Base-by-base conservation (phyloP, 805 yeast genomes). In the Zygoascus bituminiphila region DNA sequence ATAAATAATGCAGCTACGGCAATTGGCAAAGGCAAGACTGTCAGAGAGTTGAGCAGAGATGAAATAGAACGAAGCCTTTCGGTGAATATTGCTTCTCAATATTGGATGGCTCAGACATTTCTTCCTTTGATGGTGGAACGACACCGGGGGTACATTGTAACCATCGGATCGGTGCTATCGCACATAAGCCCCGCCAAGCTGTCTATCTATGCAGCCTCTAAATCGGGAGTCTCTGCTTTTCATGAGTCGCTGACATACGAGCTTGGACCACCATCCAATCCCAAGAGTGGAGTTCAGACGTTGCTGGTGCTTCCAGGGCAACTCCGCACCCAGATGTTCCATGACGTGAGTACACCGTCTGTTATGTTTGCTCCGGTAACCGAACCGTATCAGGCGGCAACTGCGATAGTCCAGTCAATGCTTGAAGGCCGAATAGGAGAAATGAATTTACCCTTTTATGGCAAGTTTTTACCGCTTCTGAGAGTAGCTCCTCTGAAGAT, bases 291-390 rank as follows among this genome's bases (percentile, higher is more conserved):
- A 2, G 60, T 72, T 31, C 81, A 81, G 55, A 82, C 95, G 0
- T 66, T 91, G 48, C 68, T 91, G 31, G 73, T 91, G 0, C 82
- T 93, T 55, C 95, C 96, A 0, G 98, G 98, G 0, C 97, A 91
- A 61, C 63, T 91, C 53, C 75, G 73, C 44, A 88, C 97, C 0
- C 57, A 62, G 2, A 75, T 91, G 87, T 91, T 91, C 62, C 69
- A 70, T 15, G 80, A 81, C 1, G 85, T 91, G 5, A 52, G 65
- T 25, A 83, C 96, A 0, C 96, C 97, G 0, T 80, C 85, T 9
- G 67, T 73, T 2, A 54, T 82, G 4, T 62, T 89, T 6, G 98
- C 98, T 0, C 98, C 97, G 0, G 85, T 84, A 51, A 69, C 89
- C 33, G 82, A 82, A 15, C 88, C 93, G 0, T 59, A 57, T 7